phyloP scores from a whole-genome alignment of 2,329 filamentous ascomycete genomes.

The Macroventuria anomochaeta region DNA sequence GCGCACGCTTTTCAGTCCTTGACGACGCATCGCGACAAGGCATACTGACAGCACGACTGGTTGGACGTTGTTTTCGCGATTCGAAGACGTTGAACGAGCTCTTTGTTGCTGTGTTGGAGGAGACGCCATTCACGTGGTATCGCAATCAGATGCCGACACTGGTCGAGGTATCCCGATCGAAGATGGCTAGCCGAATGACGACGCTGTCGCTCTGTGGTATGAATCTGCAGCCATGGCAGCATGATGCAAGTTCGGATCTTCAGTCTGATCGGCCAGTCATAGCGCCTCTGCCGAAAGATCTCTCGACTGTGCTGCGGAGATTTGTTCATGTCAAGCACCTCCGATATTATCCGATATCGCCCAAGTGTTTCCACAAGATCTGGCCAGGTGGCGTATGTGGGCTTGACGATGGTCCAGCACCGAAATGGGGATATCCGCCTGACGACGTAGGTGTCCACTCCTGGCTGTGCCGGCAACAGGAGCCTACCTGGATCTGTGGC shows the following conservation, averaged over 20 bases:
- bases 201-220: conserved; percentile 8
- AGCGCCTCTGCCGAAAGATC: background rate
- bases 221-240: background rate
- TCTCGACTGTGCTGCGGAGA: background rate
- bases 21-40: conserved; percentile 1
- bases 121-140: conserved; percentile 3
- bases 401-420: background rate
- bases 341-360: conserved; percentile 3
- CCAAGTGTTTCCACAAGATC: background rate
- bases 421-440: background rate
- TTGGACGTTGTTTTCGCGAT: conserved; percentile 2
- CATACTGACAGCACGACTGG: conserved; percentile 10
- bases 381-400: background rate
- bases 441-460: background rate
- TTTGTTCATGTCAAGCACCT: background rate
- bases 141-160: background rate
- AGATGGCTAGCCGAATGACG: background rate
- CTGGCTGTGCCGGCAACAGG: background rate
- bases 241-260: too few relatives aligned
- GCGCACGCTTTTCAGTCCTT: conserved; percentile 15
- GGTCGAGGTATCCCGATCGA: background rate
- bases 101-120: conserved; percentile 12
- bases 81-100: conserved; percentile 2
- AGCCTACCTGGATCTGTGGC: background rate
- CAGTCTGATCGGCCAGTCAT: too few relatives aligned